Evolutionary conservation across 1,284 basidiomycete species (phyloP), one percentile per base, ranked within the genome.

Genomic region (Apiotrichum siamense): DNA sequence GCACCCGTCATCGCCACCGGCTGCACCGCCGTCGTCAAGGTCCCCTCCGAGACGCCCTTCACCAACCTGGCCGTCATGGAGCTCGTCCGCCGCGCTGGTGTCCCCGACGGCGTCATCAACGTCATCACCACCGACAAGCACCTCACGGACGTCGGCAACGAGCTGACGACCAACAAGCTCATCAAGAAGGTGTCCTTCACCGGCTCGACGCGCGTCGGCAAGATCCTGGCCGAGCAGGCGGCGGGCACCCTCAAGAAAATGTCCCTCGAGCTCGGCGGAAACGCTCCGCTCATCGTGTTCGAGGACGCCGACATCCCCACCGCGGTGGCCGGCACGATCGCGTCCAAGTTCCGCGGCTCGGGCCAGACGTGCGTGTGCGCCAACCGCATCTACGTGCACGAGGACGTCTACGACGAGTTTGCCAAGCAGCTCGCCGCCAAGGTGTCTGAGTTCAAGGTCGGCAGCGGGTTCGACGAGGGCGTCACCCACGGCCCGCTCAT

Each of bases 51-150:
- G 75, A 93, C 96, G 0, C 96, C 96, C 0, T 96, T 89, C 75
- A 92, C 91, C 32, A 85, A 86, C 17, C 81, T 98, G 20, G 96
- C 94, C 4, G 63, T 73, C 45, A 63, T 70, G 57, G 70, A 73
- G 86, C 81, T 97, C 25, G 83, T 85, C 17, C 80, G 81, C 44
- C 84, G 90, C 51, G 94, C 93, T 12, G 94, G 93, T 38, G 78
- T 98, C 42, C 94, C 96, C 13, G 83, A 88, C 47, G 96, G 96
- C 46, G 93, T 97, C 39, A 84, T 99, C 72, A 97, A 98, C 73
- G 80, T 97, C 49, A 82, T 98, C 39, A 90, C 91, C 54, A 70
- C 70, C 32, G 62, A 73, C 36, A 59, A 61, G 50, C 55, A 70
- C 59, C 62, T 71, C 36, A 57, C 64, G 41, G 65, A 64, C 3